Base-by-base conservation (phyloP, 768 basidiomycete genomes). In the Amanita rubescens region DNA sequence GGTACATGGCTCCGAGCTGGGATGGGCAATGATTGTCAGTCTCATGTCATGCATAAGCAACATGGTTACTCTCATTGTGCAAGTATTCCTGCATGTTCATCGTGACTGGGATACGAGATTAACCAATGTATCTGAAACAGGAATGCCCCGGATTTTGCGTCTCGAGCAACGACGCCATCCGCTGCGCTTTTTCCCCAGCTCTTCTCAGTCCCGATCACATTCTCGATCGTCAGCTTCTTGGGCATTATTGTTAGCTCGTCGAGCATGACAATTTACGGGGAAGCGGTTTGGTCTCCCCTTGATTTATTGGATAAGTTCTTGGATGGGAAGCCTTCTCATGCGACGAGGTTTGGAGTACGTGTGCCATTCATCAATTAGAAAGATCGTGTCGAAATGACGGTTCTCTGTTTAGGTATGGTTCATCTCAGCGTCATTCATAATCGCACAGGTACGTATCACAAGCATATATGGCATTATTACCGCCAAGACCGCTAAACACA, bases 191-290 rank as follows among this genome's bases (percentile, higher is more conserved):
- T n/a, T n/a, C n/a, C n/a, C n/a, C n/a, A n/a, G n/a, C n/a, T n/a
- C n/a, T n/a, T n/a, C n/a, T n/a, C n/a, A 0, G 76, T 90, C 20
- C 89, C 90, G 0, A 54, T 90, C 47, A 78, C 80, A 1, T 90
- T 89, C 68, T 81, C 81, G 20, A 63, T 90, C 51, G 83, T 88
- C 60, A 83, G 82, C 61, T 84, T 92, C 68, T 72, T 92, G 56
- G 87, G 88, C 1, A 87, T 93, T 65, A 80, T 90, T 49, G 88
- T 93, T 57, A 82, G 83, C 52, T 89, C 88, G 1, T 84, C 86
- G 14, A 85, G 85, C 19, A 74, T 81, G 55, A 76, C 81, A 11
- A 84, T 91, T 58, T 91, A 85, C 59, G 87, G 85, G 22, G 81
- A 83, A 57, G 79, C 83, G 9, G 79, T 92, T 51, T 91, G 88